Percentiles rank a stretch among this genome's conserved stretches.
These are phyloP conservation scores for Candida vaughaniae DNA, from an alignment of 805 yeast species.

Conservation along the genomic window DNA sequence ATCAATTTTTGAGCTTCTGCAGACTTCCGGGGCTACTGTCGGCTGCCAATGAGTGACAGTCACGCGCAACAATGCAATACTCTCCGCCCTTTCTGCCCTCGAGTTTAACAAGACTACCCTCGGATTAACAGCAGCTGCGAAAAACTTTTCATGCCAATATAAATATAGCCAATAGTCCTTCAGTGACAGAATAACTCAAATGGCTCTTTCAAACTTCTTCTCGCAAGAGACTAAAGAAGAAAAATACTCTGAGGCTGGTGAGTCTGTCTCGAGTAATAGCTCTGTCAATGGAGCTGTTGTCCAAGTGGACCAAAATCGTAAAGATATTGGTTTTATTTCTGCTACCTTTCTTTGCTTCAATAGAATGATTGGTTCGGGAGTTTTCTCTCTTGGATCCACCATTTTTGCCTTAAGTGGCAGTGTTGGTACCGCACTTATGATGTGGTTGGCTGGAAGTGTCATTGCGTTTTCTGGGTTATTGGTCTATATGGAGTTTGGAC, in stretches of 20 bases:
- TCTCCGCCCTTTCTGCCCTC: background rate
- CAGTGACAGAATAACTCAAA: too few species aligned
- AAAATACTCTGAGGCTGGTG: slow-evolving; percentile 3
- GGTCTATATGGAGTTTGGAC: slow-evolving; percentile 80
- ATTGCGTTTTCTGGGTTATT: slow-evolving; percentile 58
- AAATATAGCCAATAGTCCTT: too few species aligned
- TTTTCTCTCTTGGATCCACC: slow-evolving; percentile 65
- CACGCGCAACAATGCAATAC: background rate
- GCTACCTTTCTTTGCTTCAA: slow-evolving; percentile 56
- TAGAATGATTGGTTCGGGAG: slow-evolving; percentile 74
- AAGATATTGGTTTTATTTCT: slow-evolving; percentile 45
- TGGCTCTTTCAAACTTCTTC: slow-evolving; percentile 6
- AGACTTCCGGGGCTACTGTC: too few species aligned
- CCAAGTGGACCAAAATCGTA: slow-evolving; percentile 42
- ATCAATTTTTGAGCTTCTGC: too few species aligned
- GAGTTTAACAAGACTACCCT: background rate
- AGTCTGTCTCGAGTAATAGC: slow-evolving; percentile 2
- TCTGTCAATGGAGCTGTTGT: slow-evolving; percentile 27
- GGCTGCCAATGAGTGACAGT: background rate
- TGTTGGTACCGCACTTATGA: slow-evolving; percentile 66
- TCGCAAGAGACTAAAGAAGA: slow-evolving; percentile 4
- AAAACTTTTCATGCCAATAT: too few species aligned
- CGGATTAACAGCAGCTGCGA: background rate
- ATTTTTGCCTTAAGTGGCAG: slow-evolving; percentile 62
- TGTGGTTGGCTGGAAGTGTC: slow-evolving; percentile 74